Conservation (phyloP, 441 rosid genomes). For the Populus tomentosa region DNA sequence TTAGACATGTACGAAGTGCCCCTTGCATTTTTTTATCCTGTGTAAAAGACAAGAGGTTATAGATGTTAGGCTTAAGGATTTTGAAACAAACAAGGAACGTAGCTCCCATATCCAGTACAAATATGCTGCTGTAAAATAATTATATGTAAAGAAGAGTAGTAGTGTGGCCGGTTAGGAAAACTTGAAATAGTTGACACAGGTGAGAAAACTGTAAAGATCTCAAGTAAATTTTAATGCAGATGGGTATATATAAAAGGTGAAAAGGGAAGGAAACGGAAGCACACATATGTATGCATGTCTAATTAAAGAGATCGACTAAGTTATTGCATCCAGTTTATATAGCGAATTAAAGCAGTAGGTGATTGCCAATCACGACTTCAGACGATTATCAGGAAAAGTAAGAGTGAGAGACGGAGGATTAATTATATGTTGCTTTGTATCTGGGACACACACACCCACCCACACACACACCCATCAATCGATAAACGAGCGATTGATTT, state of each 20-base stretch:
- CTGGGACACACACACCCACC: too few species aligned
- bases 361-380: too few species aligned
- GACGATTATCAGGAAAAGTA: neutral
- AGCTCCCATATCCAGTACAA: neutral
- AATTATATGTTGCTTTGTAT: too few species aligned
- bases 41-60: neutral
- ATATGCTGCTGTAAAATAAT: neutral
- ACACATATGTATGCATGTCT: neutral
- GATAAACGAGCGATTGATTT: neutral
- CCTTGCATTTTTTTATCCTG: conserved; percentile 54
- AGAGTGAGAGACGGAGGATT: neutral
- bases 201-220: neutral
- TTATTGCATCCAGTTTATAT: too few species aligned
- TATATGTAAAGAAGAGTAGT: neutral
- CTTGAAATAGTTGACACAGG: neutral
- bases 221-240: neutral
- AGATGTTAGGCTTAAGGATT: neutral
- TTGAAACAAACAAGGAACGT: neutral
- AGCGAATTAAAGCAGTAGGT: neutral
- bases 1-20: conserved; percentile 38
- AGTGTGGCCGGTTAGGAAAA: neutral
- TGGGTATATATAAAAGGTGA: neutral
- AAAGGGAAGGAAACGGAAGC: neutral
- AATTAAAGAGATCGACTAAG: neutral
- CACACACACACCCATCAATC: neutral